A percentile compares a stretch with the other conserved stretches of the same genome.
These are phyloP conservation scores for Nicotiana tabacum DNA, from an alignment of 257 asterid genomes.

Conservation along the genomic window DNA sequence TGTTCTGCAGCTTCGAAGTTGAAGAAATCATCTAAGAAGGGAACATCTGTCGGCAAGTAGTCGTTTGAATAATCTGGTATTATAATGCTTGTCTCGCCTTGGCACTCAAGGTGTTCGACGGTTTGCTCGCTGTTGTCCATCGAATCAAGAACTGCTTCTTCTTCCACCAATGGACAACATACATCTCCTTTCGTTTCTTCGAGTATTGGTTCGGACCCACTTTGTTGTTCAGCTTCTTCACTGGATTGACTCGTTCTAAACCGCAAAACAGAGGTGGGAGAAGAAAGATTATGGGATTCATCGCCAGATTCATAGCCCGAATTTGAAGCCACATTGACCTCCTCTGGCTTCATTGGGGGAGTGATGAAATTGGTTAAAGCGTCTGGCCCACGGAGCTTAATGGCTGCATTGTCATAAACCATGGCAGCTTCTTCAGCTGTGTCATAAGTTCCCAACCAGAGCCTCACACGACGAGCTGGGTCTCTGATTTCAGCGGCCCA, in stretches of 20 bases:
- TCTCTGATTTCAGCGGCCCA: conserved; percentile 55
- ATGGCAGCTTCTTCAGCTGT: conserved; percentile 55
- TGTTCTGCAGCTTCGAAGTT: conserved; percentile 22
- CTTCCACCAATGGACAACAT: conserved; percentile 7
- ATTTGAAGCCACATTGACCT: neutral
- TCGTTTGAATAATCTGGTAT: conserved; percentile 7
- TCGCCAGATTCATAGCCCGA: conserved; percentile 18
- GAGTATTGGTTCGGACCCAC: conserved; percentile 12
- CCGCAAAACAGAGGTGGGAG: conserved; percentile 48
- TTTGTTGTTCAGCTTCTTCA: conserved; percentile 24
- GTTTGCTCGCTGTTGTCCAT: neutral
- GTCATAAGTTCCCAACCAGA: conserved; percentile 49
- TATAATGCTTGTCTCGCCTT: conserved; percentile 42
- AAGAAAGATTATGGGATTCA: conserved; percentile 14
- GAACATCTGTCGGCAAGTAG: conserved; percentile 25
- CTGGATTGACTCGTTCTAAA: conserved; percentile 25
- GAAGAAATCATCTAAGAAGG: conserved; percentile 35
- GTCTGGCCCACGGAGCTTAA: conserved; percentile 43
- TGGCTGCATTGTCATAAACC: conserved; percentile 47
- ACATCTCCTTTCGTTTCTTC: conserved; percentile 5
- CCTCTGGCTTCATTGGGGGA: conserved; percentile 19
- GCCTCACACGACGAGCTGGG: conserved; percentile 37
- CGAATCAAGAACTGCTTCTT: neutral
- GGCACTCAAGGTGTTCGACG: conserved; percentile 20
- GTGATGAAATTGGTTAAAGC: conserved; percentile 39